Conservation (phyloP, 495 filamentous ascomycete species). For the Trichoderma gamsii region DNA sequence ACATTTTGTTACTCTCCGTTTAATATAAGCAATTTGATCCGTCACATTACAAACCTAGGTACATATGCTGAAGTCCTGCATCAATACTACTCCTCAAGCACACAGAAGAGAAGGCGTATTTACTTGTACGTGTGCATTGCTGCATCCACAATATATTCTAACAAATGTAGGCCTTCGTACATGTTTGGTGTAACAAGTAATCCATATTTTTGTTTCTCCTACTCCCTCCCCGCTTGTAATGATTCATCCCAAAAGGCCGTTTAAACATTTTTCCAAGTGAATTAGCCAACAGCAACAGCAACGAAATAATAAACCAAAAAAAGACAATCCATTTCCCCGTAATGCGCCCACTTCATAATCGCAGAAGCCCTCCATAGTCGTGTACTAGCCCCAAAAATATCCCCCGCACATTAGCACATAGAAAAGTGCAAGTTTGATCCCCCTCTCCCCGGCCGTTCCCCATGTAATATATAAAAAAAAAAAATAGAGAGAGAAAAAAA, state of each 20-base stretch:
- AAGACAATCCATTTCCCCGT: neutral
- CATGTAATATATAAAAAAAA: too few species aligned
- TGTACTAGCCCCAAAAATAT: neutral
- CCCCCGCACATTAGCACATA: neutral
- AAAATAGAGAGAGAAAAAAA: neutral
- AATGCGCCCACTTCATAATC: neutral
- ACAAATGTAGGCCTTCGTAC: neutral
- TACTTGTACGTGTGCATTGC: neutral
- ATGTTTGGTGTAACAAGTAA: neutral
- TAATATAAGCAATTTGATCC: neutral
- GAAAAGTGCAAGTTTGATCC: neutral
- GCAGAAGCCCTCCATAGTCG: neutral
- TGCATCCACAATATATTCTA: constrained; percentile 2
- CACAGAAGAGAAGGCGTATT: neutral
- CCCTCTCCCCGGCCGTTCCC: neutral
- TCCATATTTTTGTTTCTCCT: neutral
- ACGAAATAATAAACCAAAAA: neutral
- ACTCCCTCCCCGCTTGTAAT: neutral
- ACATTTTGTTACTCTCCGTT: too few species aligned
- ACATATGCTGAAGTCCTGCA: neutral
- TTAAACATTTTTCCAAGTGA: neutral
- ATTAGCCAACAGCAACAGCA: neutral
- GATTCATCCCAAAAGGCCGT: neutral
- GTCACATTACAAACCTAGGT: neutral
- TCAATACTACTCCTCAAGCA: neutral